Evolutionary conservation across 257 asterid genomes (phyloP), one percentile per base, ranked within the genome.

Genomic region (Primulina huaijiensis): DNA sequence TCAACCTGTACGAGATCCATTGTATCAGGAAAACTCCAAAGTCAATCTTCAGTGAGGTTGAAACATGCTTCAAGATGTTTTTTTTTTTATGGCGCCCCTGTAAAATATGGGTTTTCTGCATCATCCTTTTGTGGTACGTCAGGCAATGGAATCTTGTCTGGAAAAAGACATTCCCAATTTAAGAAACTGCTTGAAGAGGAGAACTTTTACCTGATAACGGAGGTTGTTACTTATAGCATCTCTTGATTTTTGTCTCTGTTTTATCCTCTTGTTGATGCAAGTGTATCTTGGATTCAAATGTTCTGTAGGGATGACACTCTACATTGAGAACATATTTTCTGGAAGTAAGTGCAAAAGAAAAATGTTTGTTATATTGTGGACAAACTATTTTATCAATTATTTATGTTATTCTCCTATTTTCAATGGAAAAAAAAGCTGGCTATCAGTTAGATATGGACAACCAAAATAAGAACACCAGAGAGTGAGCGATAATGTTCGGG

Each of bases 61-160:
- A 60, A 29, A 77, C 29, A 46, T 58, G 53, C 64, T 53, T 72
- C 30, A 62, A 25, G 58, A 16, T 62, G 8, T 21, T 38, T 38
- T 10, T 67, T n/a, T n/a, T 62, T 67, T 62, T 38, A n/a, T 33
- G 73, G 61, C 10, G 23, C 37, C 68, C 31, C 25, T 37, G 52
- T 6, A 23, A 67, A 68, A 29, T 8, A 5, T 34, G 46, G 64
- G 60, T 27, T 67, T 64, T 64, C 70, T 69, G 29, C 68, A 67
- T 33, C 68, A 50, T 60, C 61, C 10, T 72, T 43, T 68, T 69
- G 20, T 77, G 62, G 34, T 65, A 61, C 50, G 12, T 78, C 81
- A 90, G 96, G 87, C 78, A 33, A 90, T 90, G 97, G 87, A 82
- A 68, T 78, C 85, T 66, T 83, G 92, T 79, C 96, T 97, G 7